These are phyloP conservation scores for Quercus alba DNA, from an alignment of 306 rosid species.

Conservation along the genomic window DNA sequence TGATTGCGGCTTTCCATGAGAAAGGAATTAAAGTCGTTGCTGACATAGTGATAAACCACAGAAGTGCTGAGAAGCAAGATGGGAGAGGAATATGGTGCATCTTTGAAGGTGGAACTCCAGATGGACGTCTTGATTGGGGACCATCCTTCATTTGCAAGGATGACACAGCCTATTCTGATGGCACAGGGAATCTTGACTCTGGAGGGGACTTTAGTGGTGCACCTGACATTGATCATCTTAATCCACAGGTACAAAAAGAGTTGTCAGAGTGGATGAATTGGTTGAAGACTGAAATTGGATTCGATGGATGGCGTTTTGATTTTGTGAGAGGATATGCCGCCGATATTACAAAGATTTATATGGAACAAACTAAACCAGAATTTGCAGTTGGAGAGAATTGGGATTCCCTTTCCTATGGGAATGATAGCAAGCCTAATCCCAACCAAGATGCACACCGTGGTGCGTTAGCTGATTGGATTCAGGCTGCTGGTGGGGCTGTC, in stretches of 20 bases:
- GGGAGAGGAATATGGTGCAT: conserved; percentile 62
- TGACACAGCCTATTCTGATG: conserved; percentile 67
- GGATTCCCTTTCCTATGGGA: conserved; percentile 35
- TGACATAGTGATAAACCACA: conserved; percentile 85
- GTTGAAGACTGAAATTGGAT: conserved; percentile 31
- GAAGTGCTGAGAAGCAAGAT: conserved; percentile 66
- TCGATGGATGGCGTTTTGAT: conserved; percentile 68
- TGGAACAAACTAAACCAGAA: conserved; percentile 56
- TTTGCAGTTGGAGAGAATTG: conserved; percentile 82
- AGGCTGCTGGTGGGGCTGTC: conserved; percentile 35
- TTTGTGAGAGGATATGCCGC: conserved; percentile 72
- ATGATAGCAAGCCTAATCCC: conserved; percentile 26
- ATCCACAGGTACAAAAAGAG: conserved; percentile 64
- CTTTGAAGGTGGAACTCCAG: conserved; percentile 78
- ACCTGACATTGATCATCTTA: conserved; percentile 76
- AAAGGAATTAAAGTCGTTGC: conserved; percentile 61
- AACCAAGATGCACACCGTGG: conserved; percentile 44
- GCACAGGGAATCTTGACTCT: conserved; percentile 64
- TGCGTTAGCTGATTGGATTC: conserved; percentile 35
- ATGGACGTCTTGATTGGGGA: conserved; percentile 72
- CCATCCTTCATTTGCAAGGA: conserved; percentile 67
- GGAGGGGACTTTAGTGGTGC: conserved; percentile 35
- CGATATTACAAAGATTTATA: conserved; percentile 40
- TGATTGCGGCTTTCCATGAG: conserved; percentile 34
- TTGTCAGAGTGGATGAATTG: conserved; percentile 82